These are phyloP conservation scores for Aspergillus pseudotamarii DNA, from an alignment of 2,329 filamentous ascomycete species.

Conservation along the genomic window DNA sequence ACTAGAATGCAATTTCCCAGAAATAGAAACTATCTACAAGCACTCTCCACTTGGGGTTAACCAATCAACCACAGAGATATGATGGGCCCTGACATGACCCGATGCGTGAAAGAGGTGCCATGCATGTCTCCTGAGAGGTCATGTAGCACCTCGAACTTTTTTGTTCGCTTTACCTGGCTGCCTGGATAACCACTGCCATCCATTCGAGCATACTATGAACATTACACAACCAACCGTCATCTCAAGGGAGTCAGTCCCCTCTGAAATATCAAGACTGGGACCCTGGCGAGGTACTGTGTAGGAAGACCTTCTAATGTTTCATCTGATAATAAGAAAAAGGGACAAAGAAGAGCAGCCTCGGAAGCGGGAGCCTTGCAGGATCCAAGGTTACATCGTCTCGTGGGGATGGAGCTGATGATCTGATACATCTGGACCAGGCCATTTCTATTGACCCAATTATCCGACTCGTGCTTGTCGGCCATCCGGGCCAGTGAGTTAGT, in stretches of 20 bases:
- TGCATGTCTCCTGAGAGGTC: neutral
- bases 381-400: neutral
- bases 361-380: neutral
- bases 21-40: neutral
- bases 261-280: no score
- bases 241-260: no score
- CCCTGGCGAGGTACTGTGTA: neutral
- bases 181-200: rapidly evolving
- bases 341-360: neutral
- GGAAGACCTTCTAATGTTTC: neutral
- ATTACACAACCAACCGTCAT: neutral
- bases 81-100: neutral
- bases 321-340: rapidly evolving
- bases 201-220: neutral
- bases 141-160: neutral
- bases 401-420: neutral
- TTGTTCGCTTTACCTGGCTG: neutral
- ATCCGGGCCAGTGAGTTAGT: neutral
- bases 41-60: neutral
- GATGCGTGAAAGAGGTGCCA: neutral
- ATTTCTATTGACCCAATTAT: neutral
- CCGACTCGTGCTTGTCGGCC: neutral
- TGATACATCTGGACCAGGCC: neutral
- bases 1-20: neutral
- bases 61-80: neutral